Percentiles rank a stretch among this genome's conserved stretches.
Conservation (phyloP, 257 asterid species). For the Gardenia jasminoides region DNA sequence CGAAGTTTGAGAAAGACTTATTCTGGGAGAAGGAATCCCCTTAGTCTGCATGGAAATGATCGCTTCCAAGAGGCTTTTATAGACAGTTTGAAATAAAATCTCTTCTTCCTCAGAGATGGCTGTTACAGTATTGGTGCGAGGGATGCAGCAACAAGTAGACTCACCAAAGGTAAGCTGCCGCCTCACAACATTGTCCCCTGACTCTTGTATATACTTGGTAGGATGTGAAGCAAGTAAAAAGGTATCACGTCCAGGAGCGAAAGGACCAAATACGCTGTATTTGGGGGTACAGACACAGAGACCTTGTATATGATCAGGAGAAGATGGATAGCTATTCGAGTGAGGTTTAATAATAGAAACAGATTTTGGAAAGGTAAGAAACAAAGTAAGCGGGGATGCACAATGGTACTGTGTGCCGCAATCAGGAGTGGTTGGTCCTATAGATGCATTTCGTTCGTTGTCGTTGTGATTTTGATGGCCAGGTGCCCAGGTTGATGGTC, state of each 20-base stretch:
- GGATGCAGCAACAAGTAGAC: slow-evolving; percentile 3
- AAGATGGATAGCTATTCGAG: not conserved
- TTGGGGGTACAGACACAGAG: slow-evolving; percentile 32
- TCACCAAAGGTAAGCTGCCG: slow-evolving; percentile 36
- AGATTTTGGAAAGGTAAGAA: slow-evolving; percentile 21
- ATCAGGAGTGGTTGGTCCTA: slow-evolving; percentile 45
- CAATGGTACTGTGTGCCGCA: no score
- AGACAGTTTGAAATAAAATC: slow-evolving; percentile 34
- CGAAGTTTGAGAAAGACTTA: slow-evolving; percentile 9
- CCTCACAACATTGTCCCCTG: slow-evolving; percentile 27
- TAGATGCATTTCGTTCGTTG: not conserved
- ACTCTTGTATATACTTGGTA: slow-evolving; percentile 29
- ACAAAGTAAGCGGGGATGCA: slow-evolving; percentile 29
- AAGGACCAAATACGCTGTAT: slow-evolving; percentile 42
- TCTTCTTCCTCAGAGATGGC: slow-evolving; percentile 28
- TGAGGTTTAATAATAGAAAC: slow-evolving; percentile 10
- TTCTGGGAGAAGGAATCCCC: slow-evolving; percentile 15
- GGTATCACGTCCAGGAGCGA: slow-evolving; percentile 50
- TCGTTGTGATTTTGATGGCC: not conserved
- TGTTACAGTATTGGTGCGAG: slow-evolving; percentile 3
- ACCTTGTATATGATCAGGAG: slow-evolving; percentile 9
- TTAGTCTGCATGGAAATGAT: slow-evolving; percentile 34
- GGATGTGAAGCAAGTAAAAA: slow-evolving; percentile 46
- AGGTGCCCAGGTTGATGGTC: not conserved
- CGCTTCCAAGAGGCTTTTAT: slow-evolving; percentile 36